A percentile compares a stretch with the other conserved stretches of the same genome.
These are phyloP conservation scores for Phytophthora macrochlamydospora DNA, from an alignment of 352 stramenopile species.

Conservation along the genomic window DNA sequence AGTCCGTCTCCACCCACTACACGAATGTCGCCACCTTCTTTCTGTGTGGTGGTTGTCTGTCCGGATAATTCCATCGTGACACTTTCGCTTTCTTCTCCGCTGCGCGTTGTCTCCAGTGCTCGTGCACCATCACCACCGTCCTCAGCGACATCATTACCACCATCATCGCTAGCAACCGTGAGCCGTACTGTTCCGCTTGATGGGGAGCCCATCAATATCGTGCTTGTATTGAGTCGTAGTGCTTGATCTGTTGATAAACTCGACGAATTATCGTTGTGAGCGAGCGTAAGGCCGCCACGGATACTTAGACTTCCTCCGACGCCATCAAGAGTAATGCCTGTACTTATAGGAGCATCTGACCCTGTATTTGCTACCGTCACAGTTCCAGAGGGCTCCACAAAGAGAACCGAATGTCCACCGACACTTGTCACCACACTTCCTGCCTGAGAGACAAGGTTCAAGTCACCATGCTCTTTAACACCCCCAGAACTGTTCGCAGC, in stretches of 20 bases:
- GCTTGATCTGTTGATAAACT: slow-evolving; percentile 42
- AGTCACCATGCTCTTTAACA: slow-evolving; percentile 71
- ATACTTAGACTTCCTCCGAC: slow-evolving; percentile 46
- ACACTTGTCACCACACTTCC: slow-evolving; percentile 70
- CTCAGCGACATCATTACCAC: slow-evolving; percentile 4
- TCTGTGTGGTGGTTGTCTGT: slow-evolving; percentile 52
- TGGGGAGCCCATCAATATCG: slow-evolving; percentile 25
- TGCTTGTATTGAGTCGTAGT: slow-evolving; percentile 59
- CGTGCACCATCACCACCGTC: slow-evolving; percentile 9
- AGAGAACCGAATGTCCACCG: slow-evolving; percentile 59
- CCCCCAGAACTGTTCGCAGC: slow-evolving; percentile 78
- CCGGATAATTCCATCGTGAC: slow-evolving; percentile 56
- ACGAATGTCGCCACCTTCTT: slow-evolving; percentile 55
- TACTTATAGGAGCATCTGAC: slow-evolving; percentile 45
- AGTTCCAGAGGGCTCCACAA: slow-evolving; percentile 56
- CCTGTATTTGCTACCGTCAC: slow-evolving; percentile 56
- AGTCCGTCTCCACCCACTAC: slow-evolving; percentile 60
- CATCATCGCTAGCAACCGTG: slow-evolving; percentile 13
- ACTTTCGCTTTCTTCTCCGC: slow-evolving; percentile 24
- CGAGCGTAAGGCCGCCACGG: slow-evolving; percentile 40
- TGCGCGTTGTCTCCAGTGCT: slow-evolving; percentile 8
- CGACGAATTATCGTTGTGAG: slow-evolving; percentile 50
- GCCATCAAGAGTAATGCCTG: slow-evolving; percentile 60
- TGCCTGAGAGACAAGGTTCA: slow-evolving; percentile 77
- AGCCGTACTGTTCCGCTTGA: slow-evolving; percentile 29